Percentiles rank a stretch among this genome's conserved stretches.
Conservation (phyloP, 2,329 filamentous ascomycete genomes). For the Conoideocrella luteorostrata region DNA sequence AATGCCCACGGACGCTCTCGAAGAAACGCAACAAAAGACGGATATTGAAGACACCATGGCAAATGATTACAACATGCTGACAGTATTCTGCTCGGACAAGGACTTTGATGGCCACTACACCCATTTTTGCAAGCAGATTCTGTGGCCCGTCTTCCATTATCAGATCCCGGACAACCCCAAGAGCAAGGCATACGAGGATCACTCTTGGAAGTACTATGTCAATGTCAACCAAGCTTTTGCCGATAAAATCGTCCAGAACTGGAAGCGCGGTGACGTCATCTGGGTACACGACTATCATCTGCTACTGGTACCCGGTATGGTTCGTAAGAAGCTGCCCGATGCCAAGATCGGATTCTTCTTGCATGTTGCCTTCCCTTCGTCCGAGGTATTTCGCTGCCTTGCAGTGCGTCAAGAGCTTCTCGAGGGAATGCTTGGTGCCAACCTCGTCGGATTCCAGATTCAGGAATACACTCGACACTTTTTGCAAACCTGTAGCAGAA, state of each 20-base stretch:
- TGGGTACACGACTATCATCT: conserved; percentile 97
- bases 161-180: conserved; percentile 97
- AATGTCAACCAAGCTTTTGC: conserved; percentile 91
- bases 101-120: conserved; percentile 93
- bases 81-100: conserved; percentile 81
- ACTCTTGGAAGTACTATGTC: conserved; percentile 93
- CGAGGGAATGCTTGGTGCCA: conserved; percentile 87
- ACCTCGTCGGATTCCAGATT: conserved; percentile 89
- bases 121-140: conserved; percentile 94
- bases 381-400: conserved; percentile 89
- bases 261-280: conserved; percentile 87
- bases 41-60: conserved; percentile 79
- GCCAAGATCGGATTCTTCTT: conserved; percentile 96
- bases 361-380: conserved; percentile 91
- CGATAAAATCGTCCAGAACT: conserved; percentile 81
- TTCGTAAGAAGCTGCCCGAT: conserved; percentile 83
- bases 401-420: conserved; percentile 81
- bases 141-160: conserved; percentile 98
- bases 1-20: conserved; percentile 84
- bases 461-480: conserved; percentile 92
- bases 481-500: conserved; percentile 86
- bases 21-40: conserved; percentile 65
- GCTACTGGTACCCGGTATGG: conserved; percentile 79
- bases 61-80: conserved; percentile 73
- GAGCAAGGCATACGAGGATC: conserved; percentile 96